Conservation (phyloP, 768 basidiomycete species). For the Lentinula aciculospora region DNA sequence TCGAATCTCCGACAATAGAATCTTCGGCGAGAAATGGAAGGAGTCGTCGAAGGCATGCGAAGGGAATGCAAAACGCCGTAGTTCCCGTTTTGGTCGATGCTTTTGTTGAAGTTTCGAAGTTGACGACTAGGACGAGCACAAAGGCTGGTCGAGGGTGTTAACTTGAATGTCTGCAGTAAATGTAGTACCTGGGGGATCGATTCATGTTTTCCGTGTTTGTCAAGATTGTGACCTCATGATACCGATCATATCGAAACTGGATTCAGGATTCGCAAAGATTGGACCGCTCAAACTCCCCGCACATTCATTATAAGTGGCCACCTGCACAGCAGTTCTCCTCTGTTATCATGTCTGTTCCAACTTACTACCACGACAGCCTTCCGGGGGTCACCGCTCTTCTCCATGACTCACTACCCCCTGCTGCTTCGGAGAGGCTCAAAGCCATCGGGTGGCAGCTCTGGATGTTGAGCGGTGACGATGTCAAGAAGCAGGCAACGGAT, state of each 20-base stretch:
- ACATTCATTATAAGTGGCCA: too few species aligned
- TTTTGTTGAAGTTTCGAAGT: slow-evolving; percentile 26
- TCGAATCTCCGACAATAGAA: background rate
- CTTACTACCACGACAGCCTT: background rate
- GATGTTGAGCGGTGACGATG: background rate
- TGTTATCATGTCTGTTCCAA: background rate
- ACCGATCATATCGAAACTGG: too few species aligned
- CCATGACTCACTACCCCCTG: background rate
- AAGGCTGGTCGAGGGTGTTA: too few species aligned
- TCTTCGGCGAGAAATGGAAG: slow-evolving; percentile 21
- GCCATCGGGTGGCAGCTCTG: background rate
- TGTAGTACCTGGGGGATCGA: too few species aligned
- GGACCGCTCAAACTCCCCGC: too few species aligned
- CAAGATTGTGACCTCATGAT: too few species aligned
- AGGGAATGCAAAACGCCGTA: slow-evolving; percentile 26
- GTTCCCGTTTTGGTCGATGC: slow-evolving; percentile 32
- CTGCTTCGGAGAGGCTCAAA: background rate
- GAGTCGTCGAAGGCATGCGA: slow-evolving; percentile 22
- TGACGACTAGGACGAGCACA: slow-evolving; percentile 15
- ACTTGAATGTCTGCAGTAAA: too few species aligned
- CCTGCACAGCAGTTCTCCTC: too few species aligned
- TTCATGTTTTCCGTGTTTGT: too few species aligned
- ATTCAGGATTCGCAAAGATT: too few species aligned
- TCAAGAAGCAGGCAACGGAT: background rate
- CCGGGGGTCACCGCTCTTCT: background rate